A percentile compares a stretch with the other conserved stretches of the same genome.
phyloP scores from a whole-genome alignment of 2,329 filamentous ascomycete genomes.

The Phyllosticta capitalensis region DNA sequence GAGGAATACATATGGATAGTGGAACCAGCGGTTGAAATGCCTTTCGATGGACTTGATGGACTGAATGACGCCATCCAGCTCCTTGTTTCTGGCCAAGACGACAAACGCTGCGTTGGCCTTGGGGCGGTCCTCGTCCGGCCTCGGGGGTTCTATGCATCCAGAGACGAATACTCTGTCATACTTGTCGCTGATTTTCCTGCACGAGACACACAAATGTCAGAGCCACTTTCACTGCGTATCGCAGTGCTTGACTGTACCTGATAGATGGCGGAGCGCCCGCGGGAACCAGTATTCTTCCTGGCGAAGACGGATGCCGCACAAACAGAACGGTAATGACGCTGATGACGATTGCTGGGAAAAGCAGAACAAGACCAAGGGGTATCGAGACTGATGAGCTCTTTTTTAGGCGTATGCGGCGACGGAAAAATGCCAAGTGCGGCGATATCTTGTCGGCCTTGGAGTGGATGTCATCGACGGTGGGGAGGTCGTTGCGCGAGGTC shows the following conservation, averaged over 20 bases:
- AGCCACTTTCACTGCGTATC: background rate
- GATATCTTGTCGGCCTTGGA: conserved; percentile 33
- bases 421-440: conserved; percentile 66
- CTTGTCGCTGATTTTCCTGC: conserved; percentile 90
- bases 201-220: conserved; percentile 1
- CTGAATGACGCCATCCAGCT: conserved; percentile 89
- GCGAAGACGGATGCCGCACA: conserved; percentile 74
- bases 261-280: conserved; percentile 81
- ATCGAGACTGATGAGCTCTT: conserved; percentile 90
- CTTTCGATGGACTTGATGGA: conserved; percentile 96
- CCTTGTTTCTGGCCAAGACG: conserved; percentile 90
- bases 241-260: conserved; percentile 49
- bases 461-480: conserved; percentile 35
- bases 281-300: conserved; percentile 76
- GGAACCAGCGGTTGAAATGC: conserved; percentile 98
- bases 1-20: conserved; percentile 97
- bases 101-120: conserved; percentile 93
- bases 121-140: conserved; percentile 62
- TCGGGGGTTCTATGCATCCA: conserved; percentile 79
- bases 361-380: conserved; percentile 80
- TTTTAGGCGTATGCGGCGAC: conserved; percentile 75
- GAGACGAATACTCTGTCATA: conserved; percentile 94
- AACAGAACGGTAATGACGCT: conserved; percentile 85
- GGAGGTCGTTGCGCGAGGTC: conserved; percentile 30
- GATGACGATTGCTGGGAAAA: conserved; percentile 88